Base-by-base conservation (phyloP, 2,329 filamentous ascomycete genomes). In the Elsinoe australis region DNA sequence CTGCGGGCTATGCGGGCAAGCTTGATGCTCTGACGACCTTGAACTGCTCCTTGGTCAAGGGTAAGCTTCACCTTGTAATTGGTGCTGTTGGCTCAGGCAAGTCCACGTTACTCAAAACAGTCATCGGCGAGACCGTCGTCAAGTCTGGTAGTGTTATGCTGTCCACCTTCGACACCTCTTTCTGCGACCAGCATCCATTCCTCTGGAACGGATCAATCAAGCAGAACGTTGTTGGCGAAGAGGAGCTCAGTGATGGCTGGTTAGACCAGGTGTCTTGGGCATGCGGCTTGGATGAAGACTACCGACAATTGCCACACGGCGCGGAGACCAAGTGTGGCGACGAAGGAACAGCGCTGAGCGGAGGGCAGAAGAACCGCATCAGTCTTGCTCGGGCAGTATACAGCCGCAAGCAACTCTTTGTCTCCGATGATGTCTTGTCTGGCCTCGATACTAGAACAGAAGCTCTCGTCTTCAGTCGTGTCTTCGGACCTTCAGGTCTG, bases 271-370 rank as follows among this genome's bases (percentile, higher is more conserved):
- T 87, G 0, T 64, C 89, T 5, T 73, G 79, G 28, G 83, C 82
- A 2, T 92, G 85, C 52, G 85, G 85, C 0, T 61, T 94, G 34
- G 74, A 75, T 45, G 86, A 86, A 59, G 87, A 94, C 56, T 68
- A 94, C 24, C 76, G 82, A 12, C 86, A 87, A 70, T 72, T 94
- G 12, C 69, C 77, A 0, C 83, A 90, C 58, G 86, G 86, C 3
- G 85, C 92, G 56, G 66, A 77, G 38, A 94, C 87, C 0, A 84
- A 89, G 58, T 85, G 94, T 46, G 87, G 87, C 8, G 83, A 85
- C 2, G 89, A 90, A 53, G 87, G 87, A 5, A 85, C 92, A 56
- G 89, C 90, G 56, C 70, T 94, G 5, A 87, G 82, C 52, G 87
- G 87, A 53, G 87, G 87, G 0, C 87, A 94, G 64, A 80, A 85